Conservation (phyloP, 805 yeast genomes). For the Cyberlindnera suaveolens region DNA sequence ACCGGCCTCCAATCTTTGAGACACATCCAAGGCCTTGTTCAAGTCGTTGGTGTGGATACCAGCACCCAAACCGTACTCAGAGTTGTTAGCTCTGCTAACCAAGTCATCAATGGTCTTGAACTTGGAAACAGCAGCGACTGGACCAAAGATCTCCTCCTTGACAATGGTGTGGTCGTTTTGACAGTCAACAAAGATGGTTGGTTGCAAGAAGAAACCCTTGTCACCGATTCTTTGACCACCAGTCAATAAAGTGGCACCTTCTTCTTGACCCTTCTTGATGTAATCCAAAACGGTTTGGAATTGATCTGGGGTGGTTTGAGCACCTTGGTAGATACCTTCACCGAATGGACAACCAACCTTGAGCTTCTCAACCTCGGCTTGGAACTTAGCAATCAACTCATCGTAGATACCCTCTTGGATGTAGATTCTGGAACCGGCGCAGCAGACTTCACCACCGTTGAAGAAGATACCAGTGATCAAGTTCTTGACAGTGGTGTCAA, state of each 20-base stretch:
- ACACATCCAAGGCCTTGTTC: constrained; percentile 48
- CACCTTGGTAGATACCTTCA: constrained; percentile 53
- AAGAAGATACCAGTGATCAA: constrained; percentile 56
- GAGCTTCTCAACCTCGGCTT: constrained; percentile 42
- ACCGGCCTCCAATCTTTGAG: constrained; percentile 54
- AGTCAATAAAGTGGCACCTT: constrained; percentile 50
- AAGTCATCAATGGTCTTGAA: constrained; percentile 54
- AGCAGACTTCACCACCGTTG: constrained; percentile 67
- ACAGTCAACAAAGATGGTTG: constrained; percentile 56
- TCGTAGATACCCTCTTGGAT: constrained; percentile 57
- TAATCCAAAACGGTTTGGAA: constrained; percentile 52
- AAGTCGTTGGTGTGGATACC: constrained; percentile 54
- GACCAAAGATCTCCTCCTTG: constrained; percentile 62
- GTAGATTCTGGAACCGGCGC: constrained; percentile 63
- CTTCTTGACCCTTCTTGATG: constrained; percentile 49
- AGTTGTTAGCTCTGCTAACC: constrained; percentile 47
- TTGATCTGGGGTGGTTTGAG: constrained; percentile 57
- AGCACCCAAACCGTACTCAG: constrained; percentile 61
- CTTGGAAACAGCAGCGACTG: constrained; percentile 55
- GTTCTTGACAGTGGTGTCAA: constrained; percentile 39
- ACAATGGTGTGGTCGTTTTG: constrained; percentile 44
- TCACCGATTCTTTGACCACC: constrained; percentile 55
- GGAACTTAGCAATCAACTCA: constrained; percentile 42
- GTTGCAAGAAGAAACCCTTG: constrained; percentile 57
- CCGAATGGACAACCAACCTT: constrained; percentile 62